Percentiles rank a stretch among this genome's conserved stretches.
phyloP scores from a whole-genome alignment of 139 green algal genomes.

The Tetraselmis striata region DNA sequence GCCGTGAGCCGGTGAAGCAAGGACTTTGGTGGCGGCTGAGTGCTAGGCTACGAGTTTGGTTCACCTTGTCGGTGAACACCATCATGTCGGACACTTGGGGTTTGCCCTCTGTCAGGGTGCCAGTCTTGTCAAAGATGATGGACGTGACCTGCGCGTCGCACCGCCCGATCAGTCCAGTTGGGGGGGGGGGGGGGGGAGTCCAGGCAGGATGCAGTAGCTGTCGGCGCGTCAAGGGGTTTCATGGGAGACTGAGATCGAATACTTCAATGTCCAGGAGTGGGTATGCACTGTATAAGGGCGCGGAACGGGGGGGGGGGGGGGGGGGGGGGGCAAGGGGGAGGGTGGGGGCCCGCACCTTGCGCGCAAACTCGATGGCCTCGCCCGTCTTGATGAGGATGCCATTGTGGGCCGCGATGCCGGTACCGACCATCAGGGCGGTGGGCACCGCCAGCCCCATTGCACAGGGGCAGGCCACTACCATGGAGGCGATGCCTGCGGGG shows the following conservation, averaged over 20 bases:
- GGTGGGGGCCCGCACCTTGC: slow-evolving; percentile 27
- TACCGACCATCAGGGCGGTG: slow-evolving; percentile 53
- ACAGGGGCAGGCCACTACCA: slow-evolving; percentile 54
- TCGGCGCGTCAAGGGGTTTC: too few relatives aligned
- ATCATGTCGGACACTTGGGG: slow-evolving; percentile 27
- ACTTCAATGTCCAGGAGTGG: too few relatives aligned
- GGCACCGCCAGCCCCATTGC: slow-evolving; percentile 49
- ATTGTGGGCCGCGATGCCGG: slow-evolving; percentile 36
- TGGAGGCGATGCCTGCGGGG: slow-evolving; percentile 26
- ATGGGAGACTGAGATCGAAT: too few relatives aligned
- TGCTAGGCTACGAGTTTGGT: too few relatives aligned
- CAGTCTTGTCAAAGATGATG: slow-evolving; percentile 53
- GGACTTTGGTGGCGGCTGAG: too few relatives aligned
- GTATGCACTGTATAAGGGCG: too few relatives aligned
- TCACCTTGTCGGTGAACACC: background rate
- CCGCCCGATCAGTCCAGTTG: too few relatives aligned
- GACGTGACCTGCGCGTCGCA: background rate
- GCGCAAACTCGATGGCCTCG: slow-evolving; percentile 33
- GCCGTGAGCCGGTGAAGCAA: too few relatives aligned
- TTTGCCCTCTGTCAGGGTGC: slow-evolving; percentile 38
- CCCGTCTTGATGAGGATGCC: slow-evolving; percentile 53
- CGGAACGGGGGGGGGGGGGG: too few relatives aligned
- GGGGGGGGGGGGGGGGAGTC: too few relatives aligned
- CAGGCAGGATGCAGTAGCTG: too few relatives aligned
- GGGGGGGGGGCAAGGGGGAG: too few relatives aligned